Percentiles rank a stretch among this genome's conserved stretches.
phyloP scores from a whole-genome alignment of 2,329 filamentous ascomycete species.

The Aureobasidium sp. region DNA sequence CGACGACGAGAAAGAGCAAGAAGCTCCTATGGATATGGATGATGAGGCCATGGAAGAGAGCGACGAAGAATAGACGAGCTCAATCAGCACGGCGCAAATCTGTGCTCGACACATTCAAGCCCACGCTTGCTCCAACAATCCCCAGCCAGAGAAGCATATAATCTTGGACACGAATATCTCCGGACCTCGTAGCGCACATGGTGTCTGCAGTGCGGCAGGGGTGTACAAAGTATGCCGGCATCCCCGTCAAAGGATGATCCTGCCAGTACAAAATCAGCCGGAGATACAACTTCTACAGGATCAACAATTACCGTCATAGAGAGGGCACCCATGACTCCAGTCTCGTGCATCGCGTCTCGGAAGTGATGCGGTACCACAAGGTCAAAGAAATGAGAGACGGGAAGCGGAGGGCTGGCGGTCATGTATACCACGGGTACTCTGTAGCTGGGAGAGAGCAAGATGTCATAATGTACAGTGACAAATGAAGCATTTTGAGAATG shows the following conservation, averaged over 20 bases:
- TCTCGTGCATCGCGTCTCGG: constrained; percentile 26
- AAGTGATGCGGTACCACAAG: constrained; percentile 31
- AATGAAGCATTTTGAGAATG: constrained; percentile 21
- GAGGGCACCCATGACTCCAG: constrained; percentile 28
- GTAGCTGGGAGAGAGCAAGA: constrained; percentile 38
- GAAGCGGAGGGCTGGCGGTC: constrained; percentile 20
- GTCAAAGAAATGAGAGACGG: constrained; percentile 26
- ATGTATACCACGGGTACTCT: constrained; percentile 41
- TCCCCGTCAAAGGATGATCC: constrained; percentile 75
- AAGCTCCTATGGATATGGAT: constrained; percentile 27
- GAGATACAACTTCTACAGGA: background rate
- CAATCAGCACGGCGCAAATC: constrained; percentile 2
- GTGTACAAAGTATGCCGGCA: constrained; percentile 84
- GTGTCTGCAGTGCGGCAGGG: constrained; percentile 82
- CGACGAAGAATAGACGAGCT: constrained; percentile 51
- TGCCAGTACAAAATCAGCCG: constrained; percentile 30
- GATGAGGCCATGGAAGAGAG: constrained; percentile 34
- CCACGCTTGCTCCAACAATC: constrained; percentile 72
- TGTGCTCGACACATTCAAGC: constrained; percentile 60
- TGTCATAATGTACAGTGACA: constrained; percentile 28
- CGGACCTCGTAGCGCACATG: constrained; percentile 49
- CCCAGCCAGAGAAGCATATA: constrained; percentile 89
- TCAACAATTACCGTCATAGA: constrained; percentile 27
- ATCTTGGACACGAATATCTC: constrained; percentile 42
- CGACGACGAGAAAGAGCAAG: constrained; percentile 32